These are phyloP conservation scores for Tolypocladium cylindrosporum DNA, from an alignment of 2,329 filamentous ascomycete species.

Conservation along the genomic window DNA sequence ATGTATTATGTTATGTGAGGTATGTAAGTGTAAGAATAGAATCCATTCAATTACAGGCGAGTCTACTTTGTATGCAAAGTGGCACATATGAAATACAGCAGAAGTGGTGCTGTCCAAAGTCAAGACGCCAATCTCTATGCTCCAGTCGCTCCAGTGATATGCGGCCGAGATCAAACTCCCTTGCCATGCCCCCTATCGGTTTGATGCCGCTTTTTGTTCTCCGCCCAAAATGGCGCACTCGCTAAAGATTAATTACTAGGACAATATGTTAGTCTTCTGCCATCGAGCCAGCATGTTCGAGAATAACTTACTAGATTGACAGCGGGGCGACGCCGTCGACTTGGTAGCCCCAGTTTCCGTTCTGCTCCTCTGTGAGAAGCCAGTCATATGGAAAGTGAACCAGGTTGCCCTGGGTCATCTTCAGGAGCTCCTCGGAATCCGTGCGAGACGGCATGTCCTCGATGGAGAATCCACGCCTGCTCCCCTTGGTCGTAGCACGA, in stretches of 20 bases:
- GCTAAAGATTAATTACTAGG: slow-evolving; percentile 20
- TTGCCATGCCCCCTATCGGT: not conserved
- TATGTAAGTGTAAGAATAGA: not conserved
- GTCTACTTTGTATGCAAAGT: not conserved
- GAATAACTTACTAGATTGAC: slow-evolving; percentile 78
- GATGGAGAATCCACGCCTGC: slow-evolving; percentile 50
- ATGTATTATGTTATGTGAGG: not conserved
- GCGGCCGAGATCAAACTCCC: not conserved
- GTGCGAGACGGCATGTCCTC: slow-evolving; percentile 68
- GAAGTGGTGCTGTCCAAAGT: not conserved
- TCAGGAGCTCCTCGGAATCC: slow-evolving; percentile 74
- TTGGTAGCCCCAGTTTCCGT: slow-evolving; percentile 93
- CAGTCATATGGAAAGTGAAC: slow-evolving; percentile 95
- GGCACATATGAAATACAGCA: not conserved
- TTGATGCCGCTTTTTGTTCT: not conserved
- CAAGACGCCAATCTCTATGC: not conserved
- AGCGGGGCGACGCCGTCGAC: slow-evolving; percentile 92
- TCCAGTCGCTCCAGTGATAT: not conserved
- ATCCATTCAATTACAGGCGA: slow-evolving; percentile 1
- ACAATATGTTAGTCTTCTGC: slow-evolving; percentile 14
- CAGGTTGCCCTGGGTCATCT: slow-evolving; percentile 75
- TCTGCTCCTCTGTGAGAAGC: slow-evolving; percentile 82
- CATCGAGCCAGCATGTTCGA: not conserved
- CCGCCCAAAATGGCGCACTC: not conserved
- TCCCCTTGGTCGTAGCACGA: slow-evolving; percentile 60